Evolutionary conservation across 257 asterid genomes (phyloP).

Genomic region (Solanum corneliomulleri): DNA sequence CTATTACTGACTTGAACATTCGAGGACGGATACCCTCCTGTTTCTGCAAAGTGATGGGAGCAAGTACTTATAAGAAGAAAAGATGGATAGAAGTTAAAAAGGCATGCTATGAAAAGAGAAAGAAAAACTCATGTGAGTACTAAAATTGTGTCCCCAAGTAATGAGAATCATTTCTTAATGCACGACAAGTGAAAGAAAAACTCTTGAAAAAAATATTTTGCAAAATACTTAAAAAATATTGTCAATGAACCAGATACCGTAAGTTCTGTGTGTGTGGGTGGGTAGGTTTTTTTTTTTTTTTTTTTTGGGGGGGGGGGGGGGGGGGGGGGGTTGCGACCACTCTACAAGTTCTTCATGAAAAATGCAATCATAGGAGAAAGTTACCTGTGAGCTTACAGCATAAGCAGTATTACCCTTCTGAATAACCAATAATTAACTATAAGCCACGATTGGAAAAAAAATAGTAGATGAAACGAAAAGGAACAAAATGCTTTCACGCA

Average conservation of each 20-base stretch:
- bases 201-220: not conserved
- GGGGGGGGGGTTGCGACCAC: not conserved
- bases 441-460: not conserved
- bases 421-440: not conserved
- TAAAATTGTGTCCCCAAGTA: not conserved
- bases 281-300: no score
- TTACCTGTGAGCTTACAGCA: constrained; percentile 4
- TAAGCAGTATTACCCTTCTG: constrained; percentile 40
- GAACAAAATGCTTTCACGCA: not conserved
- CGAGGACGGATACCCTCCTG: constrained; percentile 97
- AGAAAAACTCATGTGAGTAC: not conserved
- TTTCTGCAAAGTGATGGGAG: constrained; percentile 38
- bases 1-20: constrained; percentile 95
- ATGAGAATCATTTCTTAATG: not conserved
- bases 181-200: not conserved
- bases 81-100: not conserved
- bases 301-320: not conserved
- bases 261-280: not conserved
- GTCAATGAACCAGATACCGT: not conserved
- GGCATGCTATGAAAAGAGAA: not conserved
- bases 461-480: not conserved
- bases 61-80: not conserved
- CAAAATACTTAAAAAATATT: not conserved
- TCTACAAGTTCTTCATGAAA: not conserved
- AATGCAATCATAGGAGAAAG: not conserved